phyloP scores from a whole-genome alignment of 306 rosid genomes.

The Morella rubra region DNA sequence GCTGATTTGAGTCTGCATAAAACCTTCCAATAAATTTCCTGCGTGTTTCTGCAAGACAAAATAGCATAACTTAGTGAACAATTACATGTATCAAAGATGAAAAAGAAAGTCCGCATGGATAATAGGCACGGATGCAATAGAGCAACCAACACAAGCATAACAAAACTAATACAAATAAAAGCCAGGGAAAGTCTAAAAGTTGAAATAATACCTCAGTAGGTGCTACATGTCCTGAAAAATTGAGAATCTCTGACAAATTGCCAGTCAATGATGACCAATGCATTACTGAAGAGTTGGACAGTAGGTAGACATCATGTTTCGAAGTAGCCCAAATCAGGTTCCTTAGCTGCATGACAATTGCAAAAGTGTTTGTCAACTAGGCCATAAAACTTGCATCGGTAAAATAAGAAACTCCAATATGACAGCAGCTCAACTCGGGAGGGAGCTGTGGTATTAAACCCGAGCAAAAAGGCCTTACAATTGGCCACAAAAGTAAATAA shows the following conservation, averaged over 20 bases:
- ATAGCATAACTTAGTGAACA: constrained; percentile 7
- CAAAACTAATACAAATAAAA: no score
- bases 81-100: neutral
- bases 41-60: constrained; percentile 50
- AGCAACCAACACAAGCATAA: no score
- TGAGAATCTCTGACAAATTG: constrained; percentile 67
- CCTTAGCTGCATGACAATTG: constrained; percentile 57
- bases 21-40: constrained; percentile 81
- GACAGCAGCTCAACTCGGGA: no score
- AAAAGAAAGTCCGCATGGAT: no score
- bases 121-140: no score
- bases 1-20: constrained; percentile 81
- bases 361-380: constrained; percentile 4
- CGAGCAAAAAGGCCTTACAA: no score
- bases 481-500: no score
- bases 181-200: no score
- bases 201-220: constrained; percentile 67
- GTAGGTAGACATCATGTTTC: constrained; percentile 78
- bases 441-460: no score
- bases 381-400: neutral
- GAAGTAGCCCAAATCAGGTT: constrained; percentile 92
- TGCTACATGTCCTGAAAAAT: constrained; percentile 81
- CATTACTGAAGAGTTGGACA: constrained; percentile 69
- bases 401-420: neutral
- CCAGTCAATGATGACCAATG: constrained; percentile 84